Conservation (phyloP, 139 green algal genomes). For the Chlamydomonas incerta region DNA sequence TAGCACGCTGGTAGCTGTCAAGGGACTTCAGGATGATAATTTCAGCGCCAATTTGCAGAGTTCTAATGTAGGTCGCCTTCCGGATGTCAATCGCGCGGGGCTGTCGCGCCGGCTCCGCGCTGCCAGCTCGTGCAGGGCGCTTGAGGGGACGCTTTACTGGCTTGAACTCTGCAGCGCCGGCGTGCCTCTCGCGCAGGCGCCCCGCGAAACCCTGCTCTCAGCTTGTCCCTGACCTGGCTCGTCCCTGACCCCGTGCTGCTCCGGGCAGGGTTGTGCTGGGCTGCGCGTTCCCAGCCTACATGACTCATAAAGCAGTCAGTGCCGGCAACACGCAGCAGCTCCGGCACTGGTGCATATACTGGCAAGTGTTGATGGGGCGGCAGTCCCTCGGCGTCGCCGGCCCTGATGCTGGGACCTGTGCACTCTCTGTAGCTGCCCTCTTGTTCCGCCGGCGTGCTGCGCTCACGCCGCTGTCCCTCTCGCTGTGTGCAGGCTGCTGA, state of each 20-base stretch:
- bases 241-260: no score
- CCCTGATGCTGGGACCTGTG: no score
- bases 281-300: slow-evolving; percentile 34
- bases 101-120: not conserved
- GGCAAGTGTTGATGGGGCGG: slow-evolving; percentile 7
- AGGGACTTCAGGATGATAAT: not conserved
- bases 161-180: no score
- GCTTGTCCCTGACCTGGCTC: no score
- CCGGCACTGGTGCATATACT: slow-evolving; percentile 40
- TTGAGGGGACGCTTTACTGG: no score
- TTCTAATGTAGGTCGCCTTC: slow-evolving; percentile 26
- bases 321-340: slow-evolving; percentile 10
- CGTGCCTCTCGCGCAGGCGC: no score
- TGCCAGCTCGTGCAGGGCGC: no score
- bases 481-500: slow-evolving; percentile 39
- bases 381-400: not conserved
- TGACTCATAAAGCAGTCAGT: slow-evolving; percentile 36
- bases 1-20: no score
- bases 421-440: no score
- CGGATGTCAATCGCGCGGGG: not conserved
- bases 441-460: no score
- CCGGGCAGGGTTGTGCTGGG: slow-evolving; percentile 31
- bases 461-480: no score
- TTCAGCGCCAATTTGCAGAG: slow-evolving; percentile 18
- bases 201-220: no score